Percentiles rank a stretch among this genome's conserved stretches.
phyloP scores from a whole-genome alignment of 192 early-diverging fungal genomes.

The Backusella liffmaniae region DNA sequence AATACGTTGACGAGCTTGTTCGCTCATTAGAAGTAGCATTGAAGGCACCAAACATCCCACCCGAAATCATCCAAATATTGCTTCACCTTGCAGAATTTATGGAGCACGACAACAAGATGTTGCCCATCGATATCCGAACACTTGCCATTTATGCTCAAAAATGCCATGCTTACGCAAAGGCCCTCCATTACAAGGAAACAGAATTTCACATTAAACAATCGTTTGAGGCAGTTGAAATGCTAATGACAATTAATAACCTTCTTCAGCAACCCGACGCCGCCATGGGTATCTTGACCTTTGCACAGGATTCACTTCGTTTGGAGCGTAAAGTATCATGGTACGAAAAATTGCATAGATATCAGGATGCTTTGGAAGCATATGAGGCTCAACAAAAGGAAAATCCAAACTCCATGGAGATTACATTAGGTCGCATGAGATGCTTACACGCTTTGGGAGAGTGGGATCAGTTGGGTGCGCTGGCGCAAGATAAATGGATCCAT shows the following conservation, averaged over 20 bases:
- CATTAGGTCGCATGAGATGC: constrained; percentile 86
- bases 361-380: constrained; percentile 88
- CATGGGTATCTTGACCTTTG: constrained; percentile 89
- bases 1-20: constrained; percentile 89
- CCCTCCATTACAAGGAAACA: constrained; percentile 97
- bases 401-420: constrained; percentile 74
- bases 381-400: constrained; percentile 76
- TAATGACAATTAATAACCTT: constrained; percentile 93
- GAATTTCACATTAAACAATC: constrained; percentile 86
- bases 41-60: constrained; percentile 78
- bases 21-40: constrained; percentile 79
- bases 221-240: constrained; percentile 81
- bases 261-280: constrained; percentile 97
- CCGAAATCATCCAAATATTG: constrained; percentile 88
- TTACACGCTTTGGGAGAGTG: constrained; percentile 92
- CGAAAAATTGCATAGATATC: constrained; percentile 90
- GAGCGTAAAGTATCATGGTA: constrained; percentile 92
- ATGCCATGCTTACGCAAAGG: constrained; percentile 96
- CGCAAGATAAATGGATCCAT: constrained; percentile 74
- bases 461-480: constrained; percentile 77
- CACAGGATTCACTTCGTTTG: constrained; percentile 78
- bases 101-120: constrained; percentile 96
- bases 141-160: constrained; percentile 87
- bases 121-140: constrained; percentile 90
- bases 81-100: constrained; percentile 97